phyloP scores from a whole-genome alignment of 345 rosid genomes.

The Eucalyptus cladocalyx region DNA sequence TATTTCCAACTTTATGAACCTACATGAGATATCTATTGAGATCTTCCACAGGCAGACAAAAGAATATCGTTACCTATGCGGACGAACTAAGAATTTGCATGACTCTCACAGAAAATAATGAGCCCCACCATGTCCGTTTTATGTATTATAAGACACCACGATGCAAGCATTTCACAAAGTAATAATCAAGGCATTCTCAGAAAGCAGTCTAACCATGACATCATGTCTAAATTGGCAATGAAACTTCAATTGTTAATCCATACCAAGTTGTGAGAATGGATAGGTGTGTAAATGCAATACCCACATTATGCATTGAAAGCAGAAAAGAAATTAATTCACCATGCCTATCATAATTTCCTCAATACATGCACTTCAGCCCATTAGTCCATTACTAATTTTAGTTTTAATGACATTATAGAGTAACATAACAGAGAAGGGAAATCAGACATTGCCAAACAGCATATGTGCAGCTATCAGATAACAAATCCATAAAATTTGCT shows the following conservation, averaged over 20 bases:
- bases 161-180: neutral
- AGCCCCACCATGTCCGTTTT: neutral
- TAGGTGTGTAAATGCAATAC: neutral
- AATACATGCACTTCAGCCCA: neutral
- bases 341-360: neutral
- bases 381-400: neutral
- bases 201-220: neutral
- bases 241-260: neutral
- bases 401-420: neutral
- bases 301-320: neutral
- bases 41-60: neutral
- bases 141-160: neutral
- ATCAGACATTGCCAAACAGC: neutral
- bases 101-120: neutral
- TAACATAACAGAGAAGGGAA: neutral
- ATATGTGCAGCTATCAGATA: neutral
- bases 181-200: neutral
- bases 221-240: neutral
- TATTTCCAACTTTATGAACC: neutral
- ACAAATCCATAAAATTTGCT: neutral
- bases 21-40: neutral
- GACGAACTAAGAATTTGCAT: neutral
- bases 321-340: neutral
- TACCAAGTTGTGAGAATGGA: neutral
- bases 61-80: neutral